These are phyloP conservation scores for Aspergillus panamensis DNA, from an alignment of 495 filamentous ascomycete genomes.

Conservation along the genomic window DNA sequence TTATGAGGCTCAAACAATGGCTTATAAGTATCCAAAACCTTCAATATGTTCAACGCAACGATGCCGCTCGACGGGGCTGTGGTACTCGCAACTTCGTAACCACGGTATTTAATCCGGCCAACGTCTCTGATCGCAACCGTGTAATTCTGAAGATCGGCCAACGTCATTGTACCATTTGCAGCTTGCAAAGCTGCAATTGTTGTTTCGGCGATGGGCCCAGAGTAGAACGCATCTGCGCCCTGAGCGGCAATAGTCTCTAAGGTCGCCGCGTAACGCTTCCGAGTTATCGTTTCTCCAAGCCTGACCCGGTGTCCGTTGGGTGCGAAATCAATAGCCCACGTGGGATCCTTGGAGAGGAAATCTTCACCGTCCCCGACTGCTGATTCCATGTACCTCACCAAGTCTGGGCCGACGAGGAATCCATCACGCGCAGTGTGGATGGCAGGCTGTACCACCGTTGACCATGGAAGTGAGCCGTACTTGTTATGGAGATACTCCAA, in stretches of 20 bases:
- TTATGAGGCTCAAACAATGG: slow-evolving; percentile 50
- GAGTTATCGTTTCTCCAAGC: slow-evolving; percentile 71
- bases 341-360: slow-evolving; percentile 68
- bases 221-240: slow-evolving; percentile 74
- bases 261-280: slow-evolving; percentile 74
- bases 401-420: slow-evolving; percentile 66
- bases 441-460: slow-evolving; percentile 64
- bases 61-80: slow-evolving; percentile 71
- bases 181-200: slow-evolving; percentile 63
- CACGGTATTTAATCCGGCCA: slow-evolving; percentile 66
- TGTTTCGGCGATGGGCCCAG: slow-evolving; percentile 65
- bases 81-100: slow-evolving; percentile 62
- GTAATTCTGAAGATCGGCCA: slow-evolving; percentile 72
- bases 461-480: slow-evolving; percentile 70
- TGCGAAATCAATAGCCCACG: slow-evolving; percentile 85
- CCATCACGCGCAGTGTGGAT: slow-evolving; percentile 72
- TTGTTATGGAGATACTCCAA: slow-evolving; percentile 70
- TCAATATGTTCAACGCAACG: slow-evolving; percentile 69
- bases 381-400: slow-evolving; percentile 63
- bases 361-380: slow-evolving; percentile 41
- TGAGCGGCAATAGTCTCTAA: slow-evolving; percentile 67
- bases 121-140: slow-evolving; percentile 56
- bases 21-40: slow-evolving; percentile 71
- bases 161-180: slow-evolving; percentile 75
- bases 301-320: slow-evolving; percentile 69